phyloP scores from a whole-genome alignment of 139 green algal species.

The Penium margaritaceum region DNA sequence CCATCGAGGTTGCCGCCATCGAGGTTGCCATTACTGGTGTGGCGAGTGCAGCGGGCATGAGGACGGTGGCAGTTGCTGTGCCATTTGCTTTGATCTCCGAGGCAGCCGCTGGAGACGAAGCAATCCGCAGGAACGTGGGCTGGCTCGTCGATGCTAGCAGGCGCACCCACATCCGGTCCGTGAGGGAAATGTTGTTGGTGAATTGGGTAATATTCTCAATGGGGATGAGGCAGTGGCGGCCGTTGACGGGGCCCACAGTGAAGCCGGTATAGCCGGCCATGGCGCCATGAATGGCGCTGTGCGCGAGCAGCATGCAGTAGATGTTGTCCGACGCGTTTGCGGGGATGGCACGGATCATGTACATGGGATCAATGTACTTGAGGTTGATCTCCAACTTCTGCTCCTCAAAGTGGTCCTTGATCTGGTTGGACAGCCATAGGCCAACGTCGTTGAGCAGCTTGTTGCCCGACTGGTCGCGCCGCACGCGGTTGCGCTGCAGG shows the following conservation, averaged over 20 bases:
- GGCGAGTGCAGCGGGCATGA: no score
- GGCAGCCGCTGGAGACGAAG: no score
- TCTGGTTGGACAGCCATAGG: slow-evolving; percentile 60
- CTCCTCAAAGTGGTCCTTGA: slow-evolving; percentile 60
- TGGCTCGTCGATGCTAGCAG: slow-evolving; percentile 41
- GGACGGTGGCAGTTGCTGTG: no score
- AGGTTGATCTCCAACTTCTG: slow-evolving; percentile 48
- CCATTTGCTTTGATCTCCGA: no score
- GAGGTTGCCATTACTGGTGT: no score
- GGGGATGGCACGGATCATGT: slow-evolving; percentile 85
- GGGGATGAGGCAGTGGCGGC: slow-evolving; percentile 47
- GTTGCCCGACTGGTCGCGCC: slow-evolving; percentile 66
- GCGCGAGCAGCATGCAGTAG: slow-evolving; percentile 73
- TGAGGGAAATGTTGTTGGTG: slow-evolving; percentile 36
- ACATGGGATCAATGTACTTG: slow-evolving; percentile 88
- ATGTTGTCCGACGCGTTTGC: slow-evolving; percentile 74
- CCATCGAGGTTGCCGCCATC: no score
- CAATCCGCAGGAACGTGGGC: slow-evolving; percentile 38
- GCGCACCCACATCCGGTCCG: slow-evolving; percentile 47
- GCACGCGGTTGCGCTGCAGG: slow-evolving; percentile 32
- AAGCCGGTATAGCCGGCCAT: slow-evolving; percentile 50
- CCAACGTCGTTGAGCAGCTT: slow-evolving; percentile 79
- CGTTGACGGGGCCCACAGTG: slow-evolving; percentile 40
- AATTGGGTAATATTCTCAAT: no score
- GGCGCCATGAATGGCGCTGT: slow-evolving; percentile 71